A percentile compares a stretch with the other conserved stretches of the same genome.
Conservation (phyloP, 192 early-diverging fungal species). For the Coemansia sp. region DNA sequence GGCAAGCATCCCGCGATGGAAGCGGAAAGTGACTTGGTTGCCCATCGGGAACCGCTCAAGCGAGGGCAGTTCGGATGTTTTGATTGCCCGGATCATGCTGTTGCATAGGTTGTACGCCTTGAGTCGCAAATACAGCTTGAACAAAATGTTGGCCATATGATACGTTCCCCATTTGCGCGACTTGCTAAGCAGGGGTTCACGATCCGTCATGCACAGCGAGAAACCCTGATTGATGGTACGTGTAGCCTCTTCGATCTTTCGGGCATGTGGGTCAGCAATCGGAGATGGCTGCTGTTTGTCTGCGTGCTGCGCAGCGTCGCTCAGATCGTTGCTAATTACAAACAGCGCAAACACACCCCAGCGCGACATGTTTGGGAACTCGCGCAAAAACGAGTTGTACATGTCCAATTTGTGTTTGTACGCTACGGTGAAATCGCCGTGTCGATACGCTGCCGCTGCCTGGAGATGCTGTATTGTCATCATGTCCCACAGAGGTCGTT, state of each 20-base stretch:
- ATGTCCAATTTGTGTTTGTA: slow-evolving; percentile 28
- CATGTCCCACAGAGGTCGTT: slow-evolving; percentile 16
- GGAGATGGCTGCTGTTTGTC: slow-evolving; percentile 21
- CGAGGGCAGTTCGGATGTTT: slow-evolving; percentile 69
- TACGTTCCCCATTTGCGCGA: slow-evolving; percentile 96
- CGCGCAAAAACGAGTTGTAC: slow-evolving; percentile 40
- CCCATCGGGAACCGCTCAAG: slow-evolving; percentile 77
- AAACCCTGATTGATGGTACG: slow-evolving; percentile 88
- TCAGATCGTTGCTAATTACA: slow-evolving; percentile 32
- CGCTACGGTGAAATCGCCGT: slow-evolving; percentile 23
- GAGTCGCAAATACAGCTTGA: slow-evolving; percentile 86
- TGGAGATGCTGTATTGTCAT: slow-evolving; percentile 30
- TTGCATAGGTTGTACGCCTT: slow-evolving; percentile 72
- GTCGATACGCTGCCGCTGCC: slow-evolving; percentile 20
- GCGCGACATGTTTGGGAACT: slow-evolving; percentile 31
- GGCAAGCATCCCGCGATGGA: slow-evolving; percentile 81
- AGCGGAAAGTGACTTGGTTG: slow-evolving; percentile 84
- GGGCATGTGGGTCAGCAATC: neutral
- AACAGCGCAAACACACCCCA: slow-evolving; percentile 39
- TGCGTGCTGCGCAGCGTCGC: slow-evolving; percentile 21
- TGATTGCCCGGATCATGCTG: slow-evolving; percentile 76
- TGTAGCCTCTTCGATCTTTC: slow-evolving; percentile 77
- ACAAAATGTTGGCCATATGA: slow-evolving; percentile 79
- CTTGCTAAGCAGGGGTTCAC: slow-evolving; percentile 21
- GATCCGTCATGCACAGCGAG: slow-evolving; percentile 83